Base-by-base conservation (phyloP, 371 early-diverging fungal species). In the Gilbertella persicaria region DNA sequence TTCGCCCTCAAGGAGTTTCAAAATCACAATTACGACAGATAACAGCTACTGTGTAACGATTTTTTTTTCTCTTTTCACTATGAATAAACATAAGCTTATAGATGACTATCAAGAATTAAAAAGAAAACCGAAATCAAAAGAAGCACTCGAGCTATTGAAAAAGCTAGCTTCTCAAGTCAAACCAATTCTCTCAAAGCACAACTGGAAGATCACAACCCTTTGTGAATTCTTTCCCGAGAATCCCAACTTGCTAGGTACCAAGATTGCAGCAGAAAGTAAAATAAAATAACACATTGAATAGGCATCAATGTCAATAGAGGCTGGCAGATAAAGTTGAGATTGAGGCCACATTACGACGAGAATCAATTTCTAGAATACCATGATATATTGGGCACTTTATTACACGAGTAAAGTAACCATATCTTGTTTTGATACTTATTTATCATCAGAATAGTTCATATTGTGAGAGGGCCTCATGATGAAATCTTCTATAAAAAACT, bases 241-340 rank as follows among this genome's bases (percentile, higher is more conserved):
- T 45, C 65, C 66, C 12, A 69, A 62, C 49, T 65, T 87, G 20
- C 59, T 79, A 33, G 80, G 80, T 76, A 63, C 50, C 24, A 25
- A 12, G 8, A 55, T 1, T 35, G 12, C 29, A 13, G 17, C 35
- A 38, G 39, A 45, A 6, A 21, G 24, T 42, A 19, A 28, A 28
- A 12, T 19, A 5, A 12, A 43, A 13, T 29, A 6, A 13, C 42
- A 23, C 8, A n/a, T 9, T 29, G 8, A 17, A 26, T 68, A 72
- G 89, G 89, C 7, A 49, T 78, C 25, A 88, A 88, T 67, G 66
- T 78, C 19, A 83, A 86, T 64, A 51, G 62, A 23, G 86, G 87
- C 3, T 56, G 58, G 42, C 75, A 76, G 58, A 82, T 88, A 59
- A 67, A 70, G 21, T 60, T 88, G 16, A 69, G 89, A 14, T 60